Evolutionary conservation across 305 asterid genomes (phyloP), one percentile per base, ranked within the genome.

Genomic region (Fraxinus latifolia): DNA sequence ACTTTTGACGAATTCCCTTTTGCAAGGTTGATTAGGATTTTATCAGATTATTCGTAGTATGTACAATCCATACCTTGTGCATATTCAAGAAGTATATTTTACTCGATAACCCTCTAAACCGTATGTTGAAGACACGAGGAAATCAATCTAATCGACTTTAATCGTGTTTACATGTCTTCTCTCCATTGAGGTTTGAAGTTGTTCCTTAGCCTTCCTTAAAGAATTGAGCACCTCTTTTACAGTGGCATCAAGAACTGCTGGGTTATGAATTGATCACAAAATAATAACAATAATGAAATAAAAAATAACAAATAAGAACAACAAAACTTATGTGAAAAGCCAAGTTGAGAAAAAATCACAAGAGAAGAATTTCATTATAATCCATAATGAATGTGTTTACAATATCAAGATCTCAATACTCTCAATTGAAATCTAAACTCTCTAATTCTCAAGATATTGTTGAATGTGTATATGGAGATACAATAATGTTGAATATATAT

Each of bases 171-270:
- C 71, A 34, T 84, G 86, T 58, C 84, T 83, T 80, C 87, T 89
- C 86, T 84, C 92, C 92, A 87, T 88, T 14, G 90, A 90, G 65
- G 78, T 86, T 53, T 85, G 97, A 58, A 94, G 89, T 50, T 88
- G 87, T 82, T 91, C 94, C 80, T 86, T 92, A 11, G 92, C 96
- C n/a, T 77, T 89, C 79, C 88, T 87, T 15, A 94, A 72, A 3
- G 95, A 85, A 80, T 86, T 88, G 11, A 94, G 91, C 71, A 90
- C 96, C 74, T 91, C 89, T 82, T 81, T 92, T 73, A 91, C 96
- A 6, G 92, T 87, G 12, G 90, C 81, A 82, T 92, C 96, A 82
- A 94, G 94, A 74, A 88, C 89, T 53, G 74, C 87, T 8, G 12
- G 47, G 37, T 34, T 34, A 34, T 34, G 37, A 34, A 34, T 34